Evolutionary conservation across 2,329 filamentous ascomycete genomes (phyloP), one percentile per base, ranked within the genome.

Genomic region (Colletotrichum viniferum): DNA sequence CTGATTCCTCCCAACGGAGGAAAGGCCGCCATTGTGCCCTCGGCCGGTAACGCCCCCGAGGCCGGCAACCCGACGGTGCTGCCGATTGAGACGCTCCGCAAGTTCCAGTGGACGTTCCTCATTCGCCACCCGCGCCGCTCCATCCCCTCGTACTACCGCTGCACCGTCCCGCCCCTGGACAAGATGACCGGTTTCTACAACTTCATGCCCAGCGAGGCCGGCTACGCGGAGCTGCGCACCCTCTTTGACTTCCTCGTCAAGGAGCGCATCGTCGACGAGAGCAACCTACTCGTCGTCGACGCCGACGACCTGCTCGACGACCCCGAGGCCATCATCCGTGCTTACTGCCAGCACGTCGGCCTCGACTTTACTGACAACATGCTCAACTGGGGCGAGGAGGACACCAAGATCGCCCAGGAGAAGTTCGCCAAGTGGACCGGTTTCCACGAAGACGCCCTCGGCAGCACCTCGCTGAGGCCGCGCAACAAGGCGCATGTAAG

Each of bases 401-500:
- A 94, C 78, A 93, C 94, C 79, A 92, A 95, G 67, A 87, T 90
- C 77, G 96, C 96, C 4, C 88, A 90, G 78, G 89, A 92, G 77
- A 93, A 92, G 21, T 98, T 98, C 86, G 95, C 96, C 86, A 98
- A 99, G 87, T 98, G 97, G 97, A 94, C 93, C 79, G 97, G 97
- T 13, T 98, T 98, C 87, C 97, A 98, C 84, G 94, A 98, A 79
- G 97, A 98, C 87, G 97, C 96, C 16, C 95, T 98, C 79, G 89
- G 94, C 79, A 98, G 95, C 82, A 93, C 90, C 48, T 92, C 92
- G 77, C 87, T 99, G 80, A 93, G 93, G 82, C 91, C 94, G 3
- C 89, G 95, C 81, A 88, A 88, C 61, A 89, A 93, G 78, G 90
- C 92, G 30, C 88, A 91, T 83, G 91, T 92, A 84, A 84, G 89